Base-by-base conservation (phyloP, 2,329 filamentous ascomycete species). In the Aspergillus tubingensis region DNA sequence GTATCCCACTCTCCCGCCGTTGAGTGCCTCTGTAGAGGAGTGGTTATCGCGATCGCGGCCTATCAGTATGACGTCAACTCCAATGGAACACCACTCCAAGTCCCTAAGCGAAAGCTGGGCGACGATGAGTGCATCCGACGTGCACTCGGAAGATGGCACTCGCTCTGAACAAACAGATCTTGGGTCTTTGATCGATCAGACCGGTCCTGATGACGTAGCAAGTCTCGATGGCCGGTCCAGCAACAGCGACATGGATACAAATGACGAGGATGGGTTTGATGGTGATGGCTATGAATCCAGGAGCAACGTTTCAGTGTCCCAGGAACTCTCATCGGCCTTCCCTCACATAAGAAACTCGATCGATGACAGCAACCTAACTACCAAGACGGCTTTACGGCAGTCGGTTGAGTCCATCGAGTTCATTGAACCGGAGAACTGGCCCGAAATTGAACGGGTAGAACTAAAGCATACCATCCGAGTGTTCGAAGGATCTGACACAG, bases 21-120 rank as follows among this genome's bases (percentile, higher is more conserved):
- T 76, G 21, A 73, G 73, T 58, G 73, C 67, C 44, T 77, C 77
- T 49, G 74, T 78, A 27, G 72, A 77, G 61, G 71, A 76, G 71
- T 78, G 75, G 75, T 60, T 78, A 53, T 79, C 75, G 47, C 75
- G 71, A 49, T 79, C 77, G 55, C 72, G 74, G 56, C 76, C 74
- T n/a, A 69, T 76, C 64, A 71, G 64, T 61, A 79, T 79, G 77
- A 73, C 74, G 66, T 76, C 74, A 67, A 71, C 70, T 54, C 62
- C 62, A n/a, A 56, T 65, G 13, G 70, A 74, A 10, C 68, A 70
- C 30, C 62, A 68, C 3, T 32, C 65, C 53, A 65, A 72, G 62
- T 71, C 76, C 10, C 67, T 81, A 60, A 77, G 77, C 58, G 79
- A 80, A 57, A 81, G 79, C 65, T 81, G 79, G 79, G 77, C 79